phyloP scores from a whole-genome alignment of 495 filamentous ascomycete species.

The Poronia punctata region DNA sequence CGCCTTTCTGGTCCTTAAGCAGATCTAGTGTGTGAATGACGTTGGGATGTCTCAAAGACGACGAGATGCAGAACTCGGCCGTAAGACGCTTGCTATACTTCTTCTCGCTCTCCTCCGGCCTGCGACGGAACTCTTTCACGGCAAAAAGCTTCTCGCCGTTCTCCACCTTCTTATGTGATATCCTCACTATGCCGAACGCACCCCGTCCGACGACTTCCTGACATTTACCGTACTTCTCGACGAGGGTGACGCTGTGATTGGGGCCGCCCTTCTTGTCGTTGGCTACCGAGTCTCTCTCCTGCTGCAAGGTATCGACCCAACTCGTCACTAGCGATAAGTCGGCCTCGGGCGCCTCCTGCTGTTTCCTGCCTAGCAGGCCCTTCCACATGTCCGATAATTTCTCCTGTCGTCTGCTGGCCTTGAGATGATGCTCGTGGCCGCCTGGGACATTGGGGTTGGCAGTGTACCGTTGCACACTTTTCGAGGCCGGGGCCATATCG shows the following conservation, averaged over 20 bases:
- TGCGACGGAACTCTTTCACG: conserved; percentile 94
- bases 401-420: conserved; percentile 82
- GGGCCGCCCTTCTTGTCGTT: conserved; percentile 69
- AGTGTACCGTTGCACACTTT: conserved; percentile 35
- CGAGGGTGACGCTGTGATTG: conserved; percentile 72
- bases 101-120: conserved; percentile 87
- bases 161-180: conserved; percentile 92
- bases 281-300: conserved; percentile 67
- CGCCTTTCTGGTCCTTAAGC: conserved; percentile 90
- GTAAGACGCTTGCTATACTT: conserved; percentile 97
- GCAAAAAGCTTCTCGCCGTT: conserved; percentile 93
- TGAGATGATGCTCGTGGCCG: conserved; percentile 79
- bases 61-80: conserved; percentile 99
- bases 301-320: conserved; percentile 92
- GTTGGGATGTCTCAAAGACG: conserved; percentile 91
- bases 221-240: conserved; percentile 98
- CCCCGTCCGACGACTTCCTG: conserved; percentile 97
- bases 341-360: conserved; percentile 65
- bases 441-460: conserved; percentile 39
- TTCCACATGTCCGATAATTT: conserved; percentile 90
- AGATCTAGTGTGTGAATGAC: conserved; percentile 97
- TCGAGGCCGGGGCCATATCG: conserved; percentile 19
- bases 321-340: conserved; percentile 88
- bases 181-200: conserved; percentile 94
- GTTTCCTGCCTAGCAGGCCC: conserved; percentile 70